phyloP scores from a whole-genome alignment of 164 flowering plant genomes.

The Nelumbo lutea region DNA sequence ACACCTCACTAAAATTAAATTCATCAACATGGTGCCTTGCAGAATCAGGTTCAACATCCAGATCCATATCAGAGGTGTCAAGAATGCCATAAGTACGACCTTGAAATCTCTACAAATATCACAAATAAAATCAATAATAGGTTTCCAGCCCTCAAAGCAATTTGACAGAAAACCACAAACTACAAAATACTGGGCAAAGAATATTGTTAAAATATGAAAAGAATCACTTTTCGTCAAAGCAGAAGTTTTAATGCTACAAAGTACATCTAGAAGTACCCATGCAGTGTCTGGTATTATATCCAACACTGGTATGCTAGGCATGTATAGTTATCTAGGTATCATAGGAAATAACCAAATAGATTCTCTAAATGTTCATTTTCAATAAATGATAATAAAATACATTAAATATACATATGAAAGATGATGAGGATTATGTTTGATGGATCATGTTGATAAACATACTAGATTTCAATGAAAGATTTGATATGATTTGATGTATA shows the following conservation, averaged over 20 bases:
- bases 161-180: no score
- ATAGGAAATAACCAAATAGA: neutral
- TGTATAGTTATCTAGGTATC: no score
- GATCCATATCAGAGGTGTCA: slow-evolving; percentile 70
- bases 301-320: neutral
- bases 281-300: neutral
- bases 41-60: slow-evolving; percentile 79
- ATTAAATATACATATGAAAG: neutral
- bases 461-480: neutral
- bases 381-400: neutral
- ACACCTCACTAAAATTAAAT: slow-evolving; percentile 82
- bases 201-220: no score
- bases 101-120: slow-evolving; percentile 72
- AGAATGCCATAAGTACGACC: slow-evolving; percentile 86
- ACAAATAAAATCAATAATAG: slow-evolving; percentile 4
- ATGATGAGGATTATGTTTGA: neutral
- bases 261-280: no score
- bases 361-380: neutral
- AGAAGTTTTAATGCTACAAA: no score
- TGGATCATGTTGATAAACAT: neutral
- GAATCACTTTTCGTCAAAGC: no score
- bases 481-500: no score
- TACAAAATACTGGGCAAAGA: no score
- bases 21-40: slow-evolving; percentile 73
- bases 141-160: neutral